Evolutionary conservation across 2,329 filamentous ascomycete species (phyloP).

Genomic region (Microdochium paspali): DNA sequence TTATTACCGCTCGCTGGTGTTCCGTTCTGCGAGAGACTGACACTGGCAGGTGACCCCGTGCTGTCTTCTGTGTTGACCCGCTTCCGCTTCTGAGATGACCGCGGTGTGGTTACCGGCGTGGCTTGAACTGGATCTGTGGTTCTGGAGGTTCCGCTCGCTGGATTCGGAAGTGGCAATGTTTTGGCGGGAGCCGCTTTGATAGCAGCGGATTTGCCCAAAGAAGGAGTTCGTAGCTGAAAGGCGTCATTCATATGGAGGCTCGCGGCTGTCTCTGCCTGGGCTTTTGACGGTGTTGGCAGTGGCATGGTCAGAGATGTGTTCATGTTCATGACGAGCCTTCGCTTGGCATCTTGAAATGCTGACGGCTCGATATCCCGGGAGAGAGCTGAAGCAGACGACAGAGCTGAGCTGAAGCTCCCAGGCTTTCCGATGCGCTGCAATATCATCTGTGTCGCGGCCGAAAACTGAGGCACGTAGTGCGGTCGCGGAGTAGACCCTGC

Average conservation of each 20-base stretch:
- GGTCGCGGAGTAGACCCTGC: neutral
- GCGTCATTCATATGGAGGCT: constrained; percentile 10
- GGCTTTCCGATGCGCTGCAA: constrained; percentile 25
- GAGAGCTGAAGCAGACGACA: constrained; percentile 21
- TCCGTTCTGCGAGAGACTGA: constrained; percentile 15
- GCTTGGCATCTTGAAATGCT: constrained; percentile 27
- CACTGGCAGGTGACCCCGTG: constrained; percentile 13
- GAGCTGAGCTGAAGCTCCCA: constrained; percentile 21
- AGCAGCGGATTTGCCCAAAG: constrained; percentile 2
- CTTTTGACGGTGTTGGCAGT: constrained; percentile 14
- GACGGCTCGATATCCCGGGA: constrained; percentile 20
- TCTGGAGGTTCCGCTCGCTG: constrained; percentile 4
- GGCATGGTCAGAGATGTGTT: constrained; percentile 28
- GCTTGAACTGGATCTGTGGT: constrained; percentile 7
- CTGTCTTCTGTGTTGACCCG: constrained; percentile 15
- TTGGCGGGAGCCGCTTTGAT: constrained; percentile 4
- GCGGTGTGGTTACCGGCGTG: neutral
- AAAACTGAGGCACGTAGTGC: constrained; percentile 20
- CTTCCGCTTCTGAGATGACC: constrained; percentile 19
- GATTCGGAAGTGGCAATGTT: constrained; percentile 5
- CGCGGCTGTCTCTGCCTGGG: neutral
- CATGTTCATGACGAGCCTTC: constrained; percentile 28
- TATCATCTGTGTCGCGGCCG: constrained; percentile 29
- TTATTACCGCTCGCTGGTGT: constrained; percentile 24
- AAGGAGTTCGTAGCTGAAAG: constrained; percentile 14